These are phyloP conservation scores for Talaromyces funiculosus DNA, from an alignment of 2,329 filamentous ascomycete species.

Conservation along the genomic window DNA sequence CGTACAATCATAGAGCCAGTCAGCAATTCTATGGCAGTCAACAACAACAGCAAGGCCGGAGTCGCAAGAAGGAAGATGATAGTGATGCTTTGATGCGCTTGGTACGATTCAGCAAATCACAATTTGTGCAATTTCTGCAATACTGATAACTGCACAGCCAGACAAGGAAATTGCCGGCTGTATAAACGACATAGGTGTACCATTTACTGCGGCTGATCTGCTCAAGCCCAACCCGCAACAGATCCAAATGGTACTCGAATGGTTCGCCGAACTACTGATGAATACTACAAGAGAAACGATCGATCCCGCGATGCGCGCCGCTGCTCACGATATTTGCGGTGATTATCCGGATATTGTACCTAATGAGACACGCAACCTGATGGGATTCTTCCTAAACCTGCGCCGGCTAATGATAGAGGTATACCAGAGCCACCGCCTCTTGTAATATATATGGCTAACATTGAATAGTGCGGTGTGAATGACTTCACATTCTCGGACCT, in stretches of 20 bases:
- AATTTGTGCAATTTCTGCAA: neutral
- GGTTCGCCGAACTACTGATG: conserved; percentile 90
- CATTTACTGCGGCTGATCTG: conserved; percentile 78
- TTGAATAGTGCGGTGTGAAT: conserved; percentile 71
- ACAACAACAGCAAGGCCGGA: conserved; percentile 33
- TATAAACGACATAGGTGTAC: conserved; percentile 93
- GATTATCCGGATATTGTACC: conserved; percentile 80
- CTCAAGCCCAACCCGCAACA: conserved; percentile 91
- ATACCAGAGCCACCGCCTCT: conserved; percentile 5
- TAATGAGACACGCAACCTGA: conserved; percentile 81
- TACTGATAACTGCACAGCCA: conserved; percentile 39
- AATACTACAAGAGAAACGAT: conserved; percentile 90
- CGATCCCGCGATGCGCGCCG: conserved; percentile 90
- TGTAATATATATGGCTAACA: neutral
- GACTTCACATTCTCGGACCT: conserved; percentile 93
- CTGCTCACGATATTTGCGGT: conserved; percentile 78
- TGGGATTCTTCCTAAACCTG: conserved; percentile 89
- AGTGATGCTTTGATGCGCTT: conserved; percentile 54
- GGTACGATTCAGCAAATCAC: conserved; percentile 31
- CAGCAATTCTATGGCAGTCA: conserved; percentile 45
- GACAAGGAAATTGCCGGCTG: conserved; percentile 86
- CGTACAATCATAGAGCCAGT: conserved; percentile 50
- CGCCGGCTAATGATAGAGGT: conserved; percentile 68
- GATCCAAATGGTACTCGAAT: conserved; percentile 96
- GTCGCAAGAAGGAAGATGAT: conserved; percentile 53